Conservation (phyloP, 2,329 filamentous ascomycete species). For the Purpureocillium lavendulum region DNA sequence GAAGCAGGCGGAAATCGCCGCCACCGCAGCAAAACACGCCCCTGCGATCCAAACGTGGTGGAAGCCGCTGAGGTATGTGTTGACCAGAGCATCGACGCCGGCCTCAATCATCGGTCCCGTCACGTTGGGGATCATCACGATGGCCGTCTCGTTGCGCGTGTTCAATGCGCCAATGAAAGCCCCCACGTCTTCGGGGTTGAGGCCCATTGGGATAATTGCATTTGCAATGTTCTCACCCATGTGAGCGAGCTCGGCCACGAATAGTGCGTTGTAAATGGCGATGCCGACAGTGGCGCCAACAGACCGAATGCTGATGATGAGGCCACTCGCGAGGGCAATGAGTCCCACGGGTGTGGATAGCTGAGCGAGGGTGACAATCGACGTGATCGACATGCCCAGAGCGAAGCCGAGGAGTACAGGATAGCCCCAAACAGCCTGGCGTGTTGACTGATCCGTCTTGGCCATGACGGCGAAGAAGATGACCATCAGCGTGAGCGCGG, state of each 20-base stretch:
- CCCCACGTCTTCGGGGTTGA: slow-evolving; percentile 11
- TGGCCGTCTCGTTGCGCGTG: slow-evolving; percentile 14
- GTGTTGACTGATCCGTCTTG: slow-evolving; percentile 12
- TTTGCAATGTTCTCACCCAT: slow-evolving; percentile 21
- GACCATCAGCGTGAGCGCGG: slow-evolving; percentile 17
- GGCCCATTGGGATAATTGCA: slow-evolving; percentile 19
- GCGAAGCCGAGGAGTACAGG: slow-evolving; percentile 24
- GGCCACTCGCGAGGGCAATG: slow-evolving; percentile 26
- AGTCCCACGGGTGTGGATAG: slow-evolving; percentile 22
- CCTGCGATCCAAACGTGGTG: slow-evolving; percentile 23
- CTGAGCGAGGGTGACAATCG: slow-evolving; percentile 27
- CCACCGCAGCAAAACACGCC: slow-evolving; percentile 17
- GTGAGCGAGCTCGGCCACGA: slow-evolving; percentile 16
- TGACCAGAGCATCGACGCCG: slow-evolving; percentile 13
- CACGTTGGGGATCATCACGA: slow-evolving; percentile 17
- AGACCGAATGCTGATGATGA: slow-evolving; percentile 28
- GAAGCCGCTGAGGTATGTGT: slow-evolving; percentile 21
- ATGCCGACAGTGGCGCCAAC: slow-evolving; percentile 13
- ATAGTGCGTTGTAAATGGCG: slow-evolving; percentile 25
- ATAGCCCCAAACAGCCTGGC: slow-evolving; percentile 23
- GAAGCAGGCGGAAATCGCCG: slow-evolving; percentile 9
- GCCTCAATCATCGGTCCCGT: slow-evolving; percentile 18
- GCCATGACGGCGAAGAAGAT: slow-evolving; percentile 27
- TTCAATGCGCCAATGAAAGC: slow-evolving; percentile 18
- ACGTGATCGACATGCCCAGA: slow-evolving; percentile 24